Conservation (phyloP, 768 basidiomycete species). For the Pleurotus ostreatus region DNA sequence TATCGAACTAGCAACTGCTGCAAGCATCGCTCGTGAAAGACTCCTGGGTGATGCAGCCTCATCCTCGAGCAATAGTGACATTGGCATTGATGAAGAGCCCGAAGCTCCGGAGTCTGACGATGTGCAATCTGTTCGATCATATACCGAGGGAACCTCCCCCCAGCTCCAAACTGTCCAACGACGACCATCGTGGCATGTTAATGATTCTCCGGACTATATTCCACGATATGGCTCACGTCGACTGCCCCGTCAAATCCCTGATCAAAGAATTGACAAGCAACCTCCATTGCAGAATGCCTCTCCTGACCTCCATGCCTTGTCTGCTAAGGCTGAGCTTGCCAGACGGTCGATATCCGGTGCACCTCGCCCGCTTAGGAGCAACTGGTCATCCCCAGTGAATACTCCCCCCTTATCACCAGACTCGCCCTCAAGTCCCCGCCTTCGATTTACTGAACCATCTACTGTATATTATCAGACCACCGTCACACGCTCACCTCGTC, state of each 20-base stretch:
- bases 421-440: slow-evolving; percentile 29
- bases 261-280: slow-evolving; percentile 19
- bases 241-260: slow-evolving; percentile 16
- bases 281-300: slow-evolving; percentile 16
- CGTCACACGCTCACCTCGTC: slow-evolving; percentile 41
- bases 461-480: slow-evolving; percentile 72
- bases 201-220: slow-evolving; percentile 12
- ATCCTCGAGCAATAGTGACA: slow-evolving; percentile 61
- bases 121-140: slow-evolving; percentile 63
- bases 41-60: slow-evolving; percentile 38
- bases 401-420: slow-evolving; percentile 45
- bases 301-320: slow-evolving; percentile 19
- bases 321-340: slow-evolving; percentile 33
- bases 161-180: slow-evolving; percentile 28
- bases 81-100: slow-evolving; percentile 66
- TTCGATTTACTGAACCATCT: slow-evolving; percentile 37
- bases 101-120: slow-evolving; percentile 66
- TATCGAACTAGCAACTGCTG: slow-evolving; percentile 64
- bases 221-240: slow-evolving; percentile 9
- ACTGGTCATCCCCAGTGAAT: slow-evolving; percentile 34
- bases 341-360: slow-evolving; percentile 43
- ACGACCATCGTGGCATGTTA: slow-evolving; percentile 44
- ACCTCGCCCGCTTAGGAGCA: slow-evolving; percentile 34
- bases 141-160: slow-evolving; percentile 42
- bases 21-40: slow-evolving; percentile 54